phyloP scores from a whole-genome alignment of 768 basidiomycete species.

The Scleroderma citrinum region DNA sequence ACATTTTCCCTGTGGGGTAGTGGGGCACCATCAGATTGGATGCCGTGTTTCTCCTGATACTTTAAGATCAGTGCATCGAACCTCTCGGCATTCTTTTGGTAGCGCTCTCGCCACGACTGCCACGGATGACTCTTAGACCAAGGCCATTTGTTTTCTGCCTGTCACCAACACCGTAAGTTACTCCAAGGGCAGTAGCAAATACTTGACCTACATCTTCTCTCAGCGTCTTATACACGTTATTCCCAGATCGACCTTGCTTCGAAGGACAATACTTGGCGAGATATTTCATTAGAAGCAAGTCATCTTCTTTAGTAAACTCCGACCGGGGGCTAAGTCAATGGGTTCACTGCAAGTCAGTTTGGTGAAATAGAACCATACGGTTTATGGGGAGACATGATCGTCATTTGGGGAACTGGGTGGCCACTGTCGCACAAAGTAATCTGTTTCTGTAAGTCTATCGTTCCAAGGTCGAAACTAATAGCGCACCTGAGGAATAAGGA shows the following conservation, averaged over 20 bases:
- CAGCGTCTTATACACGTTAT: slow-evolving; percentile 37
- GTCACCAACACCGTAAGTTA: slow-evolving; percentile 1
- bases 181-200: not conserved
- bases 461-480: too few species aligned
- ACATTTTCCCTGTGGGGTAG: not conserved
- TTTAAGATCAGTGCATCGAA: slow-evolving; percentile 40
- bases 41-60: slow-evolving; percentile 32
- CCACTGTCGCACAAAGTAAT: too few species aligned
- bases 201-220: slow-evolving; percentile 40
- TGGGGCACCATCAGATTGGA: not conserved
- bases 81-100: slow-evolving; percentile 35
- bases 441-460: too few species aligned
- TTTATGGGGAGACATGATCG: too few species aligned
- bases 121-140: slow-evolving; percentile 50
- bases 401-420: too few species aligned
- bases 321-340: slow-evolving; percentile 14
- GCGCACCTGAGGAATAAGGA: too few species aligned
- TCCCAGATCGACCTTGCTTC: slow-evolving; percentile 39
- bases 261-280: slow-evolving; percentile 44
- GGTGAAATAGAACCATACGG: too few species aligned
- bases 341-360: not conserved
- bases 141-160: slow-evolving; percentile 40
- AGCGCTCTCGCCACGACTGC: slow-evolving; percentile 64
- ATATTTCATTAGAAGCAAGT: slow-evolving; percentile 38
- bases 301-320: slow-evolving; percentile 36